phyloP scores from a whole-genome alignment of 257 asterid species.

The Nicotiana attenuata region DNA sequence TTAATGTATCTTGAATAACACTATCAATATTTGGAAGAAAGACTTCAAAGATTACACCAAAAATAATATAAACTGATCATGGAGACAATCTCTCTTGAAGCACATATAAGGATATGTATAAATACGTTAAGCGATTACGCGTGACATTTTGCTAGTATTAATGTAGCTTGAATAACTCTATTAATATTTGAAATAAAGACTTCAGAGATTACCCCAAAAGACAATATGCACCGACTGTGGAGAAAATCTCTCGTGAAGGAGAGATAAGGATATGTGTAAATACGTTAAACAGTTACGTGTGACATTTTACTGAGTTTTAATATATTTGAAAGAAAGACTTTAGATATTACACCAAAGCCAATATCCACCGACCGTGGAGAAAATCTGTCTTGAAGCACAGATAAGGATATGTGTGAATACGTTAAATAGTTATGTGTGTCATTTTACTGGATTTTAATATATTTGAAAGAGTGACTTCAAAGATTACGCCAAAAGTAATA shows the following conservation, averaged over 20 bases:
- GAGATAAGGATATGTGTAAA: not conserved
- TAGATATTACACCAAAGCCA: no score
- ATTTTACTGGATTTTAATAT: not conserved
- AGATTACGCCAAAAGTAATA: no score
- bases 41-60: not conserved
- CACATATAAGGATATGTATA: not conserved
- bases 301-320: not conserved
- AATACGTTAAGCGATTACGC: not conserved
- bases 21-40: not conserved
- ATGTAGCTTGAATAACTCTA: no score
- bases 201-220: not conserved
- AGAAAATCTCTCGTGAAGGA: not conserved
- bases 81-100: not conserved
- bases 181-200: no score
- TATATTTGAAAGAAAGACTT: not conserved
- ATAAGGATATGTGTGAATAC: not conserved
- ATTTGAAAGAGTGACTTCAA: not conserved
- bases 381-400: no score
- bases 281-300: not conserved
- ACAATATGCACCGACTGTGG: no score
- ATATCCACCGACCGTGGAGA: not conserved
- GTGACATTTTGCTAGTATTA: not conserved
- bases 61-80: no score
- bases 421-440: not conserved
- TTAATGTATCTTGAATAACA: not conserved